Evolutionary conservation across 2,329 filamentous ascomycete genomes (phyloP).

Genomic region (Hymenoscyphus salicellus): DNA sequence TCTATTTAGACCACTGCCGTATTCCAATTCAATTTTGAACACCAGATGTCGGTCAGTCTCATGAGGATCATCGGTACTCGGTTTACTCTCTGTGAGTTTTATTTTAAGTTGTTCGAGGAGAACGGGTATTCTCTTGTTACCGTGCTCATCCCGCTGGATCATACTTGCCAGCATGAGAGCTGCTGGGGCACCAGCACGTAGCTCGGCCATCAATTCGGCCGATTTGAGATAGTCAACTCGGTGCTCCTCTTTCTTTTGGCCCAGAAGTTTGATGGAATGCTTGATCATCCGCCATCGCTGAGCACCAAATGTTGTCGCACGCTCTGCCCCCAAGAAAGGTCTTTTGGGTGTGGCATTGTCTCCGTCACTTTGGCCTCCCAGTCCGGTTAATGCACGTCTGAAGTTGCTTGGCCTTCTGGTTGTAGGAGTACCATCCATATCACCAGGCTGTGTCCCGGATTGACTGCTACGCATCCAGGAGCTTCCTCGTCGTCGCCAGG

Average conservation of each 20-base stretch:
- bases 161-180: constrained; percentile 94
- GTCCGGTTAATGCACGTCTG: constrained; percentile 57
- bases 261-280: constrained; percentile 75
- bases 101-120: constrained; percentile 93
- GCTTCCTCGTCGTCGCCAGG: constrained; percentile 55
- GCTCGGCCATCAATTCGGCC: constrained; percentile 90
- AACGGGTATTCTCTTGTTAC: constrained; percentile 90
- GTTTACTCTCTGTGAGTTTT: constrained; percentile 74
- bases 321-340: constrained; percentile 59
- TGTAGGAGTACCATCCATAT: constrained; percentile 50
- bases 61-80: constrained; percentile 53
- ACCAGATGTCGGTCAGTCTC: constrained; percentile 69
- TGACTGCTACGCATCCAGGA: constrained; percentile 48
- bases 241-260: constrained; percentile 77
- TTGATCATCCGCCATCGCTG: constrained; percentile 94
- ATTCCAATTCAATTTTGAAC: constrained; percentile 91
- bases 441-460: constrained; percentile 50
- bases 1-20: constrained; percentile 88
- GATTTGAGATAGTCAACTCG: constrained; percentile 93
- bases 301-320: constrained; percentile 69
- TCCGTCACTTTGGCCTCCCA: constrained; percentile 63
- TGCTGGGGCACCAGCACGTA: constrained; percentile 87
- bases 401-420: constrained; percentile 60
- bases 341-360: constrained; percentile 57
- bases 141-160: constrained; percentile 95